phyloP scores from a whole-genome alignment of 768 basidiomycete genomes.

The Mycena indigotica region DNA sequence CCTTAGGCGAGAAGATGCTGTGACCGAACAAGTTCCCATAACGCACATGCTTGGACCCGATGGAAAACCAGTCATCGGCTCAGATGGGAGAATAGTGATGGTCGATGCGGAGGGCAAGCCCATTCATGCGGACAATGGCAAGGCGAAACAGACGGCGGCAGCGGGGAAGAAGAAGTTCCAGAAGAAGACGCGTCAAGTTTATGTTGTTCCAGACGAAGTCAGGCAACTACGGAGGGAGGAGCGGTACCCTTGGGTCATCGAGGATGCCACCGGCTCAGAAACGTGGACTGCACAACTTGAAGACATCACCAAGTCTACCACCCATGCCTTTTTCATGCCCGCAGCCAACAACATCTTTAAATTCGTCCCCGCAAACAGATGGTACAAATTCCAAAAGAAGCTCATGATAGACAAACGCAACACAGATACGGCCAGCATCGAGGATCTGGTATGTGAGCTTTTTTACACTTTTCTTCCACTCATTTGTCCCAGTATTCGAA shows the following conservation, averaged over 20 bases:
- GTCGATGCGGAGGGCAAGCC: conserved; percentile 77
- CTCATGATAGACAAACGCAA: conserved; percentile 68
- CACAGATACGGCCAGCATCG: conserved; percentile 66
- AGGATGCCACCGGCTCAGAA: conserved; percentile 72
- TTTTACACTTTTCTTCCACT: conserved; percentile 19
- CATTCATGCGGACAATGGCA: conserved; percentile 50
- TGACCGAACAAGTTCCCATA: conserved; percentile 52
- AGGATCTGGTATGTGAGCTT: conserved; percentile 51
- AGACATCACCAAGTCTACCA: conserved; percentile 69
- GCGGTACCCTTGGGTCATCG: conserved; percentile 90
- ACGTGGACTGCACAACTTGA: conserved; percentile 84
- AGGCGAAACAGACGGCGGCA: conserved; percentile 42
- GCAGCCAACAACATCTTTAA: conserved; percentile 81
- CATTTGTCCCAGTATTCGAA: conserved; percentile 44
- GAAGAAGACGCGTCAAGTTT: conserved; percentile 85
- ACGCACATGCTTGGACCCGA: conserved; percentile 79
- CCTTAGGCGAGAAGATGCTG: conserved; percentile 52
- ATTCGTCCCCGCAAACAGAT: conserved; percentile 84
- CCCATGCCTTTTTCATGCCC: conserved; percentile 84
- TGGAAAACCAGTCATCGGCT: conserved; percentile 80
- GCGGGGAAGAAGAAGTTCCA: conserved; percentile 73
- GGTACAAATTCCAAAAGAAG: conserved; percentile 93
- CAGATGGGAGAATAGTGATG: conserved; percentile 79
- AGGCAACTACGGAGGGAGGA: conserved; percentile 83
- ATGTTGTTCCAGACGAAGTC: conserved; percentile 75